Evolutionary conservation across 2,329 filamentous ascomycete genomes (phyloP), one percentile per base, ranked within the genome.

Genomic region (Sporothrix pseudoabietina): DNA sequence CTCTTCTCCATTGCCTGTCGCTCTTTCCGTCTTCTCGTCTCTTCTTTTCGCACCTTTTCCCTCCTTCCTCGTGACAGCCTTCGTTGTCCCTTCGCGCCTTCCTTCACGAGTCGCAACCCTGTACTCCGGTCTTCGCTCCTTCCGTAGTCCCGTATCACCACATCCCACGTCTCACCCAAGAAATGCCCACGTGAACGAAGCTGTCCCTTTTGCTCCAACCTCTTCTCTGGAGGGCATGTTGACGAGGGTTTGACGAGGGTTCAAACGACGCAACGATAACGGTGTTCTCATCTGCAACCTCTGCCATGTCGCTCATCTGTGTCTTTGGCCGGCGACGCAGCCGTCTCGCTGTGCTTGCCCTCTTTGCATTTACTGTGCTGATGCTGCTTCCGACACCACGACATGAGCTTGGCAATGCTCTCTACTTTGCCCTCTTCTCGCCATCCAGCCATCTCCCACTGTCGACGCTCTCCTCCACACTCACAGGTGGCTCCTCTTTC

Each of bases 381-480:
- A 26, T 74, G 41, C 72, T 76, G 26, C 47, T 72, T 6, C 73
- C 74, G 9, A 44, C 70, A 1, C 55, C 73, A 14, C 61, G 72
- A 30, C 65, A 73, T 26, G 66, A 75, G 52, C 35, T 75, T 26
- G 68, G 71, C 54, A 41, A 47, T 0, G 71, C 54, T 8, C 14
- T 76, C 9, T 72, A 59, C 35, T 74, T 75, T 55, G 69, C 57
- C 41, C 26, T 76, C 49, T 77, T 77, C 71, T 47, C 74, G 26
- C 72, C 76, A 10, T 57, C 69, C 8, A 30, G 49, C n/a, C 69
- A 55, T 39, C 74, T 52, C 32, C 75, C 59, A 14, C 71, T 69
- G 44, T 76, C 47, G 68, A 71, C 71, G 9, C n/a, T 55, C 6
- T 57, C 70, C 22, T 52, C 57, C 22, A 14, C 59, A 2, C 8